phyloP scores from a whole-genome alignment of 805 yeast genomes.

The Starmerella geochares region DNA sequence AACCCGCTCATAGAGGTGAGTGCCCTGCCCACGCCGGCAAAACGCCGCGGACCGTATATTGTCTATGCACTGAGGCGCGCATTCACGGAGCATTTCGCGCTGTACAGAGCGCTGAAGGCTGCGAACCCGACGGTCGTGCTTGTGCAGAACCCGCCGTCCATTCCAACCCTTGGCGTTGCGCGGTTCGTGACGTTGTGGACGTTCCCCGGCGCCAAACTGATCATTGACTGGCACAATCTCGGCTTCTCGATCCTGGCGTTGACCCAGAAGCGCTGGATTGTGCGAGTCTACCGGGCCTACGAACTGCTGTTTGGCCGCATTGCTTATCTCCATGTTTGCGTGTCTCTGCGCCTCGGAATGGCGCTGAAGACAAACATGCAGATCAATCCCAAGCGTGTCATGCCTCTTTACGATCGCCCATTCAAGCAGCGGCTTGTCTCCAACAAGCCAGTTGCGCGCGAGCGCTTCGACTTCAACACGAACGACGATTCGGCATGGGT shows the following conservation, averaged over 20 bases:
- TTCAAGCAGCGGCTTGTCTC: conserved; percentile 48
- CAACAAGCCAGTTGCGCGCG: conserved; percentile 31
- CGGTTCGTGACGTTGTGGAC: conserved; percentile 43
- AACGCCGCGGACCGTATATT: conserved; percentile 39
- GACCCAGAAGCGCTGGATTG: conserved; percentile 33
- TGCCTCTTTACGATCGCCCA: conserved; percentile 81
- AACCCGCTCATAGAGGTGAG: conserved; percentile 28
- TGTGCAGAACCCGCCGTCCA: conserved; percentile 79
- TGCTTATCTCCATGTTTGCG: conserved; percentile 69
- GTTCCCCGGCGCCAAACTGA: conserved; percentile 47
- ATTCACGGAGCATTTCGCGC: conserved; percentile 40
- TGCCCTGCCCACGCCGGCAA: conserved; percentile 26
- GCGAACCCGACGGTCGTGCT: conserved; percentile 40
- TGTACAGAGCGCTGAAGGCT: conserved; percentile 41
- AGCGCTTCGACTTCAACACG: conserved; percentile 32
- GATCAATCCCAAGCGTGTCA: conserved; percentile 39
- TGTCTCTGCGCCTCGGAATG: conserved; percentile 60
- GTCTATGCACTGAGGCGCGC: conserved; percentile 54
- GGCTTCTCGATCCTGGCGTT: conserved; percentile 74
- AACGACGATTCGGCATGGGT: conserved; percentile 58
- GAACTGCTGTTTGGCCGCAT: conserved; percentile 53
- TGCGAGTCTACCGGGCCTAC: conserved; percentile 46
- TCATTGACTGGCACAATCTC: conserved; percentile 94
- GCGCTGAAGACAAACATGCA: conserved; percentile 50
- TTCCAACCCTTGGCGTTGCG: conserved; percentile 65